phyloP scores from a whole-genome alignment of 2,329 filamentous ascomycete species.

The Curvularia verruculosa region DNA sequence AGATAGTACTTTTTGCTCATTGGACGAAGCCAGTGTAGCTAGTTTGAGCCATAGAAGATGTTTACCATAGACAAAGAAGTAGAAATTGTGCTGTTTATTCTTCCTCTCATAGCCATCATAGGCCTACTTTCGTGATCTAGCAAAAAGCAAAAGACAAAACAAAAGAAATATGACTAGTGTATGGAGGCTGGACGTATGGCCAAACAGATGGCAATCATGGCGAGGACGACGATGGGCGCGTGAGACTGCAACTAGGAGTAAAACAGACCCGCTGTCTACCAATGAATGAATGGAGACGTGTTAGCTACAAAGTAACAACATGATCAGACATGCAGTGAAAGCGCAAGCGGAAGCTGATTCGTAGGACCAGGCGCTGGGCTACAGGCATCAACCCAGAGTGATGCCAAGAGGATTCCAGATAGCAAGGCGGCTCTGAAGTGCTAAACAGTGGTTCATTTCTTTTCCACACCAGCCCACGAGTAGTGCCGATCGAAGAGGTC shows the following conservation, averaged over 20 bases:
- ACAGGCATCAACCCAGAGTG: neutral
- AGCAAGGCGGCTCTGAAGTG: neutral
- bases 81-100: neutral
- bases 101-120: neutral
- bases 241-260: no score
- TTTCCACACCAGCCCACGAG: neutral
- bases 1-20: neutral
- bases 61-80: neutral
- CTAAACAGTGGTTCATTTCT: neutral
- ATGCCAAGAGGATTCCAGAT: neutral
- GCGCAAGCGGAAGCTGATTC: conserved; percentile 4
- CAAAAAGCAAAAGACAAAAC: neutral
- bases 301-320: neutral
- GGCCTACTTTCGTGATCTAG: neutral
- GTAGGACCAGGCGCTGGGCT: conserved; percentile 6
- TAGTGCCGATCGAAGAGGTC: neutral
- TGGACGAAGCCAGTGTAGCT: neutral
- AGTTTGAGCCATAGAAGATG: neutral
- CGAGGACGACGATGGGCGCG: neutral
- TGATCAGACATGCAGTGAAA: neutral
- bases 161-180: neutral
- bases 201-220: neutral
- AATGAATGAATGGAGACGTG: conserved; percentile 4
- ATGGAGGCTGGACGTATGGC: neutral
- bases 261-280: neutral